Conservation (phyloP, 345 rosid species). For the Murraya paniculata region DNA sequence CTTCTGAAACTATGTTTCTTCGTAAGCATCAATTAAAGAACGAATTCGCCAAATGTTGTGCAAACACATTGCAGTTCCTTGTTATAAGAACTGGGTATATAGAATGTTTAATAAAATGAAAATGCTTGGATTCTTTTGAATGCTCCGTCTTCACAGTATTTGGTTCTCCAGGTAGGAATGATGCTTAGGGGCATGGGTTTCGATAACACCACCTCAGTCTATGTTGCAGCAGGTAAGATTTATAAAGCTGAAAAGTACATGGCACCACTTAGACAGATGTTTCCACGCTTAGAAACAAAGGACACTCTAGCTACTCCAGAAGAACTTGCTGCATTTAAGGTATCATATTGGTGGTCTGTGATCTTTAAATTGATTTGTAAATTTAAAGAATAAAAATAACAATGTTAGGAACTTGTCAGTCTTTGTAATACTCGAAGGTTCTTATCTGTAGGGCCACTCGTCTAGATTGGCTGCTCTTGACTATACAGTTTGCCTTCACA, state of each 20-base stretch:
- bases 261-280: conserved; percentile 89
- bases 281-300: conserved; percentile 89
- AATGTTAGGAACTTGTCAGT: background rate
- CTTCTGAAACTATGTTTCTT: background rate
- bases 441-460: conserved; percentile 65
- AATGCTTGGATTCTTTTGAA: background rate
- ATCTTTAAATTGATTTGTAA: background rate
- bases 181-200: conserved; percentile 99
- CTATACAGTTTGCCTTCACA: conserved; percentile 88
- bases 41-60: background rate
- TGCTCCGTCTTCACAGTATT: background rate
- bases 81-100: background rate
- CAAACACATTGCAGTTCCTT: background rate
- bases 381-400: background rate
- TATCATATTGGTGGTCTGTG: conserved; percentile 21
- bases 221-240: conserved; percentile 88
- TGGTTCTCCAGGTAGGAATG: conserved; percentile 78
- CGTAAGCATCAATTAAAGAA: background rate
- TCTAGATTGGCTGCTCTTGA: conserved; percentile 97
- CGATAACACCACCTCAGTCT: conserved; percentile 67
- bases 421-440: conserved; percentile 21
- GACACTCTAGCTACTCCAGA: conserved; percentile 71
- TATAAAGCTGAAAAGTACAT: conserved; percentile 84
- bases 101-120: background rate
- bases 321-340: conserved; percentile 89